Evolutionary conservation across 371 early-diverging fungal species (phyloP), one percentile per base, ranked within the genome.

Genomic region (Rhizopus sp.): DNA sequence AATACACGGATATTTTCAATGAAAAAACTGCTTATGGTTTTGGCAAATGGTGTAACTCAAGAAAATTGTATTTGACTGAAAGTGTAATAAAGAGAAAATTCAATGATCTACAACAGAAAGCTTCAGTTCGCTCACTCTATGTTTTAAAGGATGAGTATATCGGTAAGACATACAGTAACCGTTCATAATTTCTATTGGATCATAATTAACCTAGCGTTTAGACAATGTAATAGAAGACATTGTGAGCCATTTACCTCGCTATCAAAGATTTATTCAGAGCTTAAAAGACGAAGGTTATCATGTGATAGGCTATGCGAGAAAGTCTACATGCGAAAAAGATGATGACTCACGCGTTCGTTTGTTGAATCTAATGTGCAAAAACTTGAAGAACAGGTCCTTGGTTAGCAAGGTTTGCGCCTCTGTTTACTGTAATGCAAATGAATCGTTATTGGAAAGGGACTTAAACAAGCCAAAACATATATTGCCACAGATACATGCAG

Each of bases 271-370:
- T 49, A 56, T 56, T 56, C 40, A 49, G 41, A 56, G 40, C 39
- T 40, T 56, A 56, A 48, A 56, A 30, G 56, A 56, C 30, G 56
- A 56, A 56, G 56, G 48, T 40, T 56, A 48, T 56, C 35, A 48
- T 48, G 56, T 57, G 37, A 48, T 57, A 49, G 50, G 57, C 17
- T 57, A 57, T 48, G 50, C 57, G 7, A 57, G 57, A 50, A 57
- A 50, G 50, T 50, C 41, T 40, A 38, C 15, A 49, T 38, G 33
- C 50, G 16, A 38, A 57, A 50, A 57, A 50, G 50, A 41, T 50
- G 34, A 40, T 49, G 50, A 41, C 49, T 39, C 40, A 41, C 40
- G 50, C 32, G 57, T 57, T 39, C 38, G 42, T 49, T 33, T 57
- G 32, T 44, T 50, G 34, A 48, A 49, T 16, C 16, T 31, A 17